Base-by-base conservation (phyloP, 441 rosid genomes). In the Biscutella auriculata region DNA sequence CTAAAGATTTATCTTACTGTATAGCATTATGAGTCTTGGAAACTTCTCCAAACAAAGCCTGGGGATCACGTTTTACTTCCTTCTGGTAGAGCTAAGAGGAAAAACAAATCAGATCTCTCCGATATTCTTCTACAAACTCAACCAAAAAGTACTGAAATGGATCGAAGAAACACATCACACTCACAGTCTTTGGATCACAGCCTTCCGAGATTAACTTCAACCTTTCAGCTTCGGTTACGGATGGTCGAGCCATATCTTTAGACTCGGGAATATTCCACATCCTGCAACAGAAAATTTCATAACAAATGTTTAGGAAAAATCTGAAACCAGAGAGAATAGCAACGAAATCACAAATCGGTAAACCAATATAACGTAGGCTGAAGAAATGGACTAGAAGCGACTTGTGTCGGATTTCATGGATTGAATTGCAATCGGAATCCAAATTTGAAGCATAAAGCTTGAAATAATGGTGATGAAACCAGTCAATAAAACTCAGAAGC, bases 161-260 rank as follows among this genome's bases (percentile, higher is more conserved):
- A 19, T 43, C 2, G 8, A 51, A 44, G 28, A 56, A 58, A 9
- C 2, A 9, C 30, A 41, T 52, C 59, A 75, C 40, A 19, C 97
- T 77, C 74, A 91, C 96, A 45, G 68, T 54, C 78, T 69, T 75
- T 8, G 79, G 74, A 72, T 74, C 73, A 64, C 93, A 91, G 35
- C 93, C 87, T 69, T 91, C 98, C 0, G 91, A 82, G 73, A 84
- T 76, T 41, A 91, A 67, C 74, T 82, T 85, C 37, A 88, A 68
- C 25, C 66, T 81, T 65, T 91, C 95, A 26, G 81, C 91, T 75
- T 91, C 95, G 62, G 63, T 43, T 23, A 89, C 77, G 3, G 88
- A 73, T 30, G 80, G 78, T 60, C 81, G 56, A 40, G 77, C 59
- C 63, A 88, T 65, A 45, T 79, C 81, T 74, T 76, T 79, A 60